Conservation (phyloP, 306 rosid genomes). For the Elaeagnus macrophylla region DNA sequence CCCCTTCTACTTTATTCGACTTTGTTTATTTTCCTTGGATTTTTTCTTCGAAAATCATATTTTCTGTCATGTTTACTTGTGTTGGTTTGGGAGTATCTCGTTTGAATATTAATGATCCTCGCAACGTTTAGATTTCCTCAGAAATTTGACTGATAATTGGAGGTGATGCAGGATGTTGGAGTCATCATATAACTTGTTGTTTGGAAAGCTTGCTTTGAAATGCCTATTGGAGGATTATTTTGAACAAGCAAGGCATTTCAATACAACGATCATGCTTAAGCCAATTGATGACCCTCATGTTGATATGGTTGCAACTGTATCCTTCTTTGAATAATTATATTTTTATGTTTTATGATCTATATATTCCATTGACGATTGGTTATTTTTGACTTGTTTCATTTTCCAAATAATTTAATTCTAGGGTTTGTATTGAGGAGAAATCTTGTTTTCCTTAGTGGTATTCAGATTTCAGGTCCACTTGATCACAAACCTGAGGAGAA, state of each 20-base stretch:
- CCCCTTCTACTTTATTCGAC: too few relatives aligned
- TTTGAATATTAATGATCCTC: too few relatives aligned
- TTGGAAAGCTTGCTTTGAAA: slow-evolving; percentile 76
- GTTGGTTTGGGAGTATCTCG: too few relatives aligned
- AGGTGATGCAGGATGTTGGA: slow-evolving; percentile 69
- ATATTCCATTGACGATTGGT: background rate
- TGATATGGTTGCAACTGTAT: slow-evolving; percentile 88
- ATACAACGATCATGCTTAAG: slow-evolving; percentile 75
- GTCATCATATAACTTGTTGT: slow-evolving; percentile 67
- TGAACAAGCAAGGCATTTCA: slow-evolving; percentile 59
- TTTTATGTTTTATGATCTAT: background rate
- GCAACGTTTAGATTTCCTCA: too few relatives aligned
- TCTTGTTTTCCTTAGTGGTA: slow-evolving; percentile 20
- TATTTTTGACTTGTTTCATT: background rate
- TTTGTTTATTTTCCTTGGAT: too few relatives aligned
- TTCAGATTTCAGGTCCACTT: slow-evolving; percentile 84
- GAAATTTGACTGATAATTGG: background rate
- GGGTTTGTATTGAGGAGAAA: slow-evolving; percentile 4
- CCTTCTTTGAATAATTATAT: slow-evolving; percentile 6
- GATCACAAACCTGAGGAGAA: slow-evolving; percentile 58
- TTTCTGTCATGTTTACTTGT: too few relatives aligned
- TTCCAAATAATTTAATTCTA: background rate
- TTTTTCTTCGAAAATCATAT: too few relatives aligned
- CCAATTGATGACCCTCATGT: slow-evolving; percentile 95
- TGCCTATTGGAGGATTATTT: slow-evolving; percentile 78